A percentile compares a stretch with the other conserved stretches of the same genome.
phyloP scores from a whole-genome alignment of 2,329 filamentous ascomycete genomes.

The Sclerotinia trifoliorum region DNA sequence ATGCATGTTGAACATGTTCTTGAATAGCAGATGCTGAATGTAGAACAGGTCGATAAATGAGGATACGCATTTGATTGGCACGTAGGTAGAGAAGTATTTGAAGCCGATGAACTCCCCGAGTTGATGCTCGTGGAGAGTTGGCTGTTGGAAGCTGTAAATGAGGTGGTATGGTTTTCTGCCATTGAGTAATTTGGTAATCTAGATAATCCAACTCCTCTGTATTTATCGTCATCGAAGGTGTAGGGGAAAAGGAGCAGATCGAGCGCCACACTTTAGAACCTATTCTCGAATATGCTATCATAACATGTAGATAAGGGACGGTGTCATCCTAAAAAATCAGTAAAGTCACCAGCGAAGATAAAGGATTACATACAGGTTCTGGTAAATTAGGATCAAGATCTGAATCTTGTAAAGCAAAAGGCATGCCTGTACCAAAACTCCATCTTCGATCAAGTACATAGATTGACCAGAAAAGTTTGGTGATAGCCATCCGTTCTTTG shows the following conservation, averaged over 20 bases:
- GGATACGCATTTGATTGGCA: slow-evolving; percentile 85
- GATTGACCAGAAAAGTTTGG: slow-evolving; percentile 80
- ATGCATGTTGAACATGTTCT: slow-evolving; percentile 69
- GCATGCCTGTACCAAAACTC: slow-evolving; percentile 87
- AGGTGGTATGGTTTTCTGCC: slow-evolving; percentile 74
- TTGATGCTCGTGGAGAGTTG: slow-evolving; percentile 45
- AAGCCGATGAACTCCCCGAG: slow-evolving; percentile 60
- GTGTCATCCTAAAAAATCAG: slow-evolving; percentile 31
- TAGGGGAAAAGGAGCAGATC: slow-evolving; percentile 45
- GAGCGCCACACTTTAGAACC: slow-evolving; percentile 85
- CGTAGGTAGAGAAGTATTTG: slow-evolving; percentile 83
- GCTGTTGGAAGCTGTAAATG: slow-evolving; percentile 53
- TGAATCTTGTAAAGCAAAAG: slow-evolving; percentile 79
- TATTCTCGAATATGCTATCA: slow-evolving; percentile 81
- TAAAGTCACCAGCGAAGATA: slow-evolving; percentile 25
- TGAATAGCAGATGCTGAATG: slow-evolving; percentile 82
- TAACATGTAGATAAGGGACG: slow-evolving; percentile 71
- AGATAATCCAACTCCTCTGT: slow-evolving; percentile 75
- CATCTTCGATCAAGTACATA: slow-evolving; percentile 84
- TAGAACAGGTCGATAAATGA: slow-evolving; percentile 83
- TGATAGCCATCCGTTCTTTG: slow-evolving; percentile 63
- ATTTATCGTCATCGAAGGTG: slow-evolving; percentile 36
- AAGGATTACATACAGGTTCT: slow-evolving; percentile 63
- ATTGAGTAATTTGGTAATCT: slow-evolving; percentile 80
- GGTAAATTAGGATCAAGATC: slow-evolving; percentile 80